These are phyloP conservation scores for Clarireedia homoeocarpa DNA, from an alignment of 2,329 filamentous ascomycete species.

Conservation along the genomic window DNA sequence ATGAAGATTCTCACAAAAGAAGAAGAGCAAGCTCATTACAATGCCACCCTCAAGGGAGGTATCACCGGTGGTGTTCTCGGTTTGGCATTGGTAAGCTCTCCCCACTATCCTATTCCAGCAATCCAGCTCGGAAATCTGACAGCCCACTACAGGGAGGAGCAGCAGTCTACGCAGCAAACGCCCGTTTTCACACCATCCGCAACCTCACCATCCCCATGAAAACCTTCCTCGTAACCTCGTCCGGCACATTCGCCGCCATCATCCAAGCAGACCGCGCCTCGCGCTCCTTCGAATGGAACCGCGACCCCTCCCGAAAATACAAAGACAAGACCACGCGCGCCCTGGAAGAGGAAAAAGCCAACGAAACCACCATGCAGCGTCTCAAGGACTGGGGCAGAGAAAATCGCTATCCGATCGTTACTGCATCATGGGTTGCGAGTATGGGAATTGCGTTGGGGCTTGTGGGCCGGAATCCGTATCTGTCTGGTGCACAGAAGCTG, in stretches of 20 bases:
- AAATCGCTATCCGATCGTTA: slow-evolving; percentile 63
- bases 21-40: slow-evolving; percentile 83
- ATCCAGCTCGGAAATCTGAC: background rate
- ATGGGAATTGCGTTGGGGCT: slow-evolving; percentile 56
- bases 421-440: slow-evolving; percentile 56
- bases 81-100: slow-evolving; percentile 54
- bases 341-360: slow-evolving; percentile 13
- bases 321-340: slow-evolving; percentile 22
- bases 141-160: slow-evolving; percentile 28
- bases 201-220: slow-evolving; percentile 82
- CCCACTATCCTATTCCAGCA: background rate
- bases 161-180: slow-evolving; percentile 56
- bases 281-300: slow-evolving; percentile 59
- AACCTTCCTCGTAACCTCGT: slow-evolving; percentile 77
- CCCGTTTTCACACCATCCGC: slow-evolving; percentile 71
- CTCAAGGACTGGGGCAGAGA: slow-evolving; percentile 63
- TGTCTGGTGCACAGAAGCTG: slow-evolving; percentile 58
- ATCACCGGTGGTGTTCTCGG: slow-evolving; percentile 64
- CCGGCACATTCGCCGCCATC: slow-evolving; percentile 80
- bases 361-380: slow-evolving; percentile 48
- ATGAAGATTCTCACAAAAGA: slow-evolving; percentile 98
- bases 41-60: slow-evolving; percentile 72
- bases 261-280: slow-evolving; percentile 72
- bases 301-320: slow-evolving; percentile 30
- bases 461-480: slow-evolving; percentile 55